phyloP scores from a whole-genome alignment of 75 land plant species.

The Chamaecyparis obtusa region DNA sequence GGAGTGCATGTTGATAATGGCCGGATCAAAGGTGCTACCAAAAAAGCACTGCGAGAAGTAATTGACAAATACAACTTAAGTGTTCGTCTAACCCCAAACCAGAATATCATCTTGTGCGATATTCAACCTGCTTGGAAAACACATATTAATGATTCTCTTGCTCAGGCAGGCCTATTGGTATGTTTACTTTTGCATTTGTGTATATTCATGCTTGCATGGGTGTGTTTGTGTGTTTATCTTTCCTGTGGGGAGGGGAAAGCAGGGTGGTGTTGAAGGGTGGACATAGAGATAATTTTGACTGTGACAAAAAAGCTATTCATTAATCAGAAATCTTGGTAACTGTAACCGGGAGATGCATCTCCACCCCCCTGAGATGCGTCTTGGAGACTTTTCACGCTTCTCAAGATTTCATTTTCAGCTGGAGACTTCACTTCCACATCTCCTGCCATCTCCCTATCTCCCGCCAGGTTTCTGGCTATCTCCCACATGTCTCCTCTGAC shows the following conservation, averaged over 20 bases:
- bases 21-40: conserved; percentile 74
- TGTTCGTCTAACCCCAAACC: conserved; percentile 92
- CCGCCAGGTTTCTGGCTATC: no score
- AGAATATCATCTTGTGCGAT: conserved; percentile 89
- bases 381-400: no score
- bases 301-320: not conserved
- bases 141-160: conserved; percentile 70
- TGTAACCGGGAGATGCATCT: no score
- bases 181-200: conserved; percentile 5
- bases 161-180: conserved; percentile 87
- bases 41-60: conserved; percentile 74
- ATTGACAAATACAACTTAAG: conserved; percentile 84
- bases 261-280: not conserved
- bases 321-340: no score
- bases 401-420: no score
- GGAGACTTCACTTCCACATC: no score
- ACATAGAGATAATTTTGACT: conserved; percentile 10
- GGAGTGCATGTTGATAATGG: conserved; percentile 98
- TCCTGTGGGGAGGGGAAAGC: not conserved
- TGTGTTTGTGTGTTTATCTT: not conserved
- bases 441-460: no score
- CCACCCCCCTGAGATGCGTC: no score
- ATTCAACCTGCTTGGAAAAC: conserved; percentile 71
- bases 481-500: no score
- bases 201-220: not conserved